phyloP scores from a whole-genome alignment of 805 yeast species.

The Brettanomyces custersianus region DNA sequence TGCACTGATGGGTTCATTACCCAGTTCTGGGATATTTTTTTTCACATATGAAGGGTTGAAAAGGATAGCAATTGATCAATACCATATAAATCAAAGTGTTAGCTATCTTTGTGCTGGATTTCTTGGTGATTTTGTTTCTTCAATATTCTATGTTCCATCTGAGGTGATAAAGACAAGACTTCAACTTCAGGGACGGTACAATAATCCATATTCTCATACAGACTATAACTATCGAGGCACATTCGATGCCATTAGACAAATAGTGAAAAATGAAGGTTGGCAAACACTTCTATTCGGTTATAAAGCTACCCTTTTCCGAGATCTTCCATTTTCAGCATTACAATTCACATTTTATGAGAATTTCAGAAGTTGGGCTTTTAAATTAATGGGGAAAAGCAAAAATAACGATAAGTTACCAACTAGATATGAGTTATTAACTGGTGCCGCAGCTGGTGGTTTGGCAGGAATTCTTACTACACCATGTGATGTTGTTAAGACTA shows the following conservation, averaged over 20 bases:
- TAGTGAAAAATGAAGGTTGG: slow-evolving; percentile 62
- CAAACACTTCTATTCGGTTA: slow-evolving; percentile 80
- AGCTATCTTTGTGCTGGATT: slow-evolving; percentile 82
- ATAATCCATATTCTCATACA: slow-evolving; percentile 67
- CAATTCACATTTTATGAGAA: slow-evolving; percentile 94
- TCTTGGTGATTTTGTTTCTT: slow-evolving; percentile 86
- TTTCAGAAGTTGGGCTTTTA: slow-evolving; percentile 54
- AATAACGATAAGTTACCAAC: slow-evolving; percentile 33
- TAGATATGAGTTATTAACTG: slow-evolving; percentile 64
- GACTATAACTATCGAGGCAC: slow-evolving; percentile 85
- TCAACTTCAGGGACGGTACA: slow-evolving; percentile 83
- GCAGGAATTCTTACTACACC: slow-evolving; percentile 90
- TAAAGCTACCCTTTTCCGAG: slow-evolving; percentile 87
- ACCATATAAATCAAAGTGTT: slow-evolving; percentile 63
- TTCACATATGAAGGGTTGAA: slow-evolving; percentile 83
- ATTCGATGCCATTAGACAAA: slow-evolving; percentile 57
- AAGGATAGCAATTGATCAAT: slow-evolving; percentile 55
- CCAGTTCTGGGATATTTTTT: slow-evolving; percentile 91
- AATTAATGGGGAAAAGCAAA: slow-evolving; percentile 24
- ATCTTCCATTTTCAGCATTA: slow-evolving; percentile 89
- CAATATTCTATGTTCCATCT: slow-evolving; percentile 86
- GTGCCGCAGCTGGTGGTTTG: slow-evolving; percentile 93
- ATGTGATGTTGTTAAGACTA: slow-evolving; percentile 81
- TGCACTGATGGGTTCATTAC: slow-evolving; percentile 87
- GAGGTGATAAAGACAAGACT: slow-evolving; percentile 90